phyloP scores from a whole-genome alignment of 495 filamentous ascomycete species.

The Symbiotaphrina buchneri region DNA sequence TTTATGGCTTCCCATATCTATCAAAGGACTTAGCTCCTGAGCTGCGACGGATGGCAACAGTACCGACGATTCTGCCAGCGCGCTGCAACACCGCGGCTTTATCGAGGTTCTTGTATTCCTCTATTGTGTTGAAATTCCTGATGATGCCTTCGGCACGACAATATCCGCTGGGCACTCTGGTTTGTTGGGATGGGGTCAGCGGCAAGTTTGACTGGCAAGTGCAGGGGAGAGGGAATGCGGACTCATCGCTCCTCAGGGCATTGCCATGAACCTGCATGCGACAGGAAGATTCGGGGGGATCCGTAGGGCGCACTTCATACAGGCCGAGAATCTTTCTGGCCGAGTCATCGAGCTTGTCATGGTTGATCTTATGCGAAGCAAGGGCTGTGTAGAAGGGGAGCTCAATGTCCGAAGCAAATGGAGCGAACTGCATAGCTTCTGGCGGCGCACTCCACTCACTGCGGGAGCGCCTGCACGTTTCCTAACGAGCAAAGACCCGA shows the following conservation, averaged over 20 bases:
- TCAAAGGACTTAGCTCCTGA: background rate
- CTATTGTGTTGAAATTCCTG: slow-evolving; percentile 88
- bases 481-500: no score
- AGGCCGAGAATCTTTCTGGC: slow-evolving; percentile 69
- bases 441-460: background rate
- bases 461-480: background rate
- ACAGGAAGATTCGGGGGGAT: slow-evolving; percentile 44
- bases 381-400: slow-evolving; percentile 82
- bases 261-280: slow-evolving; percentile 76
- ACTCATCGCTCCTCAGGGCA: slow-evolving; percentile 67
- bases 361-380: slow-evolving; percentile 76
- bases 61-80: slow-evolving; percentile 48
- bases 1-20: slow-evolving; percentile 95
- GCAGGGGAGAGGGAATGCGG: slow-evolving; percentile 13
- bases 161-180: slow-evolving; percentile 45
- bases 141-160: slow-evolving; percentile 82
- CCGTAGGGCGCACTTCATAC: slow-evolving; percentile 58
- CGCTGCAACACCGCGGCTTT: slow-evolving; percentile 48
- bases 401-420: slow-evolving; percentile 86
- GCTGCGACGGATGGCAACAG: background rate
- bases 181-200: slow-evolving; percentile 6
- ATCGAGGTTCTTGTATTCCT: slow-evolving; percentile 66
- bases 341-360: slow-evolving; percentile 89
- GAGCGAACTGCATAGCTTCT: slow-evolving; percentile 54
- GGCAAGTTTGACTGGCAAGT: background rate